These are phyloP conservation scores for Helicostylum pulchrum DNA, from an alignment of 192 early-diverging fungal genomes.

Conservation along the genomic window DNA sequence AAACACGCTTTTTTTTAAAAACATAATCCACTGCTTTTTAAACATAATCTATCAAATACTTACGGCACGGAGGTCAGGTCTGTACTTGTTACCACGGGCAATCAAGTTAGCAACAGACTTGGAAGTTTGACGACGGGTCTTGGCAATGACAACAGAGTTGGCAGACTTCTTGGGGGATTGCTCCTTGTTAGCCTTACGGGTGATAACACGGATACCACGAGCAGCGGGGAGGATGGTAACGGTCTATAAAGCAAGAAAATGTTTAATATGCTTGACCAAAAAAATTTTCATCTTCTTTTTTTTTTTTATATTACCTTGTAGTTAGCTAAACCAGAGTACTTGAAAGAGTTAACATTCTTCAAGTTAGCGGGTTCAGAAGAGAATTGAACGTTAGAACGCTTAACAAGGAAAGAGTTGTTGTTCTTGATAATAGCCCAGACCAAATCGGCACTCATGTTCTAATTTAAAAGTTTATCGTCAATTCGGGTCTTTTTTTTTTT, in stretches of 20 bases:
- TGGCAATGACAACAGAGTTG: constrained; percentile 56
- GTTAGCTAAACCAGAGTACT: constrained; percentile 80
- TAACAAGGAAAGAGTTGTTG: constrained; percentile 76
- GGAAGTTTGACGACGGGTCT: constrained; percentile 60
- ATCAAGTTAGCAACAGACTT: constrained; percentile 62
- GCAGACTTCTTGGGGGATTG: constrained; percentile 51
- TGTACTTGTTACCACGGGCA: constrained; percentile 53
- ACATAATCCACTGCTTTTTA: background rate
- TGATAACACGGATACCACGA: constrained; percentile 63
- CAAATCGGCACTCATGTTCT: constrained; percentile 36
- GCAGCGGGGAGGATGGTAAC: constrained; percentile 54
- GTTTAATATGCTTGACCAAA: background rate
- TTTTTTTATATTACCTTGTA: constrained; percentile 50
- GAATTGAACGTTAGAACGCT: constrained; percentile 73
- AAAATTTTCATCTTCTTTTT: background rate
- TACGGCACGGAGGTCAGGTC: constrained; percentile 70
- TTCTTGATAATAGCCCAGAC: constrained; percentile 69
- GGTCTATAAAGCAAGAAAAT: constrained; percentile 42
- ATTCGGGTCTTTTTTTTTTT: too few species aligned
- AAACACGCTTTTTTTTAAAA: background rate
- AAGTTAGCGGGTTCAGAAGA: constrained; percentile 74
- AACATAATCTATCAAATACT: background rate
- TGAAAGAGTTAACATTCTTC: constrained; percentile 75
- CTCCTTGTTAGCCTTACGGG: constrained; percentile 56
- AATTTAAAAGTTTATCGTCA: too few species aligned